Conservation (phyloP, 2,329 filamentous ascomycete genomes). For the Ambrosiella cleistominuta region DNA sequence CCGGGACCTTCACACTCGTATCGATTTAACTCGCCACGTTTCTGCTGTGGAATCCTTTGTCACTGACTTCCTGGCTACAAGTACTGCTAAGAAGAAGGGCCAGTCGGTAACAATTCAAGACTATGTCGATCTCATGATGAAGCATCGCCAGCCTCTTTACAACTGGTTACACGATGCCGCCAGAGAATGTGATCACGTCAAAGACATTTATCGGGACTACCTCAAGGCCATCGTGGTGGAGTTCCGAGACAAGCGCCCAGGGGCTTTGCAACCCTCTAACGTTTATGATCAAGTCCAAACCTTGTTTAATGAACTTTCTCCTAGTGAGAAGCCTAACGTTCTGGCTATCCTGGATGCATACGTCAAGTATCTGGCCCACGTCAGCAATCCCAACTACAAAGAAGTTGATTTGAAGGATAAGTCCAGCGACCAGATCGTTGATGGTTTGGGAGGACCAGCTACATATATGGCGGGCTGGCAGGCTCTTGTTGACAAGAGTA, state of each 20-base stretch:
- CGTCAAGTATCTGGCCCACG: slow-evolving; percentile 9
- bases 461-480: slow-evolving; percentile 12
- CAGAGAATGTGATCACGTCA: slow-evolving; percentile 8
- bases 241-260: slow-evolving; percentile 3
- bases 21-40: slow-evolving; percentile 54
- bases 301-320: not conserved
- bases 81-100: slow-evolving; percentile 11
- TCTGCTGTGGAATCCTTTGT: slow-evolving; percentile 51
- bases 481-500: slow-evolving; percentile 11
- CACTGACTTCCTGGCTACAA: slow-evolving; percentile 43
- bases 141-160: slow-evolving; percentile 46
- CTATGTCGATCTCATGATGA: slow-evolving; percentile 48
- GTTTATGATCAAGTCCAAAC: slow-evolving; percentile 6
- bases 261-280: slow-evolving; percentile 1
- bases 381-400: slow-evolving; percentile 8
- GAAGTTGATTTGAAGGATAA: not conserved
- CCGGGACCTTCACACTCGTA: slow-evolving; percentile 48
- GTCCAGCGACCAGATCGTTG: slow-evolving; percentile 1
- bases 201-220: slow-evolving; percentile 8
- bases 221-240: slow-evolving; percentile 7
- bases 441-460: slow-evolving; percentile 10
- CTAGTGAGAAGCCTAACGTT: slow-evolving; percentile 1
- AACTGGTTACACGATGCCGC: slow-evolving; percentile 51
- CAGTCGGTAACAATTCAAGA: slow-evolving; percentile 44
- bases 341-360: slow-evolving; percentile 5